phyloP scores from a whole-genome alignment of 2,329 filamentous ascomycete genomes.

The Pseudopyricularia javanii region DNA sequence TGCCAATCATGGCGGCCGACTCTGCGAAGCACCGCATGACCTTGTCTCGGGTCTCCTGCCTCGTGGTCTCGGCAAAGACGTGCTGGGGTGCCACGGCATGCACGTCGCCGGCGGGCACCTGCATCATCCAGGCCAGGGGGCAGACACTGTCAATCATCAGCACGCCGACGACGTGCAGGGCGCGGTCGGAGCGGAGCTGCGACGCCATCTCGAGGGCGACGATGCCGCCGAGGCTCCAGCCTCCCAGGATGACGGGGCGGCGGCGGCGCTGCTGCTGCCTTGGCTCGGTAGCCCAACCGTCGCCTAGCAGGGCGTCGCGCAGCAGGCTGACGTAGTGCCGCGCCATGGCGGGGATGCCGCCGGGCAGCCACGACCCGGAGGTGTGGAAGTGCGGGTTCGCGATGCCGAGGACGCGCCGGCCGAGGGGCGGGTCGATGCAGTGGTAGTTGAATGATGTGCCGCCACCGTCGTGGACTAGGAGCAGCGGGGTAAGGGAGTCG shows the following conservation, averaged over 20 bases:
- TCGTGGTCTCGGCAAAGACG: conserved; percentile 10
- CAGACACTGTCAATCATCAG: conserved; percentile 40
- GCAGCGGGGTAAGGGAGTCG: conserved; percentile 26
- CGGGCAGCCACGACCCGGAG: conserved; percentile 29
- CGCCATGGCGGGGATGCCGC: conserved; percentile 43
- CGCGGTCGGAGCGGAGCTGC: conserved; percentile 18
- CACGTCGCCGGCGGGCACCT: neutral
- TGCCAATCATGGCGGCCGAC: conserved; percentile 24
- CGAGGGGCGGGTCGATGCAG: conserved; percentile 31
- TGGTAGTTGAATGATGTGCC: conserved; percentile 48
- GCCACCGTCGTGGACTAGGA: conserved; percentile 49
- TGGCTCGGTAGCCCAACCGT: conserved; percentile 16
- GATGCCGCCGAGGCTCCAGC: conserved; percentile 43
- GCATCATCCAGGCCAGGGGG: conserved; percentile 6
- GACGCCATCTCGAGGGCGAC: conserved; percentile 37
- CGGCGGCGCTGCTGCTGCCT: neutral
- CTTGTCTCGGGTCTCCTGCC: conserved; percentile 13
- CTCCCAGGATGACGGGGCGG: conserved; percentile 33
- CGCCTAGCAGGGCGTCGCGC: conserved; percentile 17
- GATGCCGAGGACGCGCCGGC: conserved; percentile 39
- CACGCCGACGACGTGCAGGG: conserved; percentile 32
- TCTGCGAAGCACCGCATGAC: conserved; percentile 27
- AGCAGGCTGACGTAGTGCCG: conserved; percentile 33
- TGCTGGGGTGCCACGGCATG: conserved; percentile 2
- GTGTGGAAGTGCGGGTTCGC: conserved; percentile 39